phyloP scores from a whole-genome alignment of 2,329 filamentous ascomycete genomes.

The Coleophoma cylindrospora region DNA sequence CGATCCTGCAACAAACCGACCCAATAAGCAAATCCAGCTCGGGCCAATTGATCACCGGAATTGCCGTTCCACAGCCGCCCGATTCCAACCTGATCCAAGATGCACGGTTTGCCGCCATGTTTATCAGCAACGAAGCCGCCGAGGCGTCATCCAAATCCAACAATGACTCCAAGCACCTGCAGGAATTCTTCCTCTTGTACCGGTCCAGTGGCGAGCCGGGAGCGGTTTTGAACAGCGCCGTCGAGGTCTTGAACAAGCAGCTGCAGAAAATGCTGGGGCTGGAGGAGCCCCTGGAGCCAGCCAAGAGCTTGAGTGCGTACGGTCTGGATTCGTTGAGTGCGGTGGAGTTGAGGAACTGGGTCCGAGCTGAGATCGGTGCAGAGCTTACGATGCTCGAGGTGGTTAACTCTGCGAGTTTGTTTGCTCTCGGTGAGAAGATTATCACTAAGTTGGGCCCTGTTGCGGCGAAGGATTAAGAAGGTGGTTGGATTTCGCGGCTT shows the following conservation, averaged over 20 bases:
- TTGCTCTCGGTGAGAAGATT: neutral
- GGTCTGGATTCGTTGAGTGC: constrained; percentile 45
- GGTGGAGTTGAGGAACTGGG: constrained; percentile 45
- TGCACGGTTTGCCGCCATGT: constrained; percentile 18
- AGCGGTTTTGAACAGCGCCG: constrained; percentile 10
- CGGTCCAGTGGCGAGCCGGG: constrained; percentile 9
- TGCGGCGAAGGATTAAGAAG: too few relatives aligned
- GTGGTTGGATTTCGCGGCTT: too few relatives aligned
- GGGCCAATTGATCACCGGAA: constrained; percentile 24
- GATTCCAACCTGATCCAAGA: constrained; percentile 20
- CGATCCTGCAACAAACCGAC: constrained; percentile 21
- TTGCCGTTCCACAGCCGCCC: constrained; percentile 18
- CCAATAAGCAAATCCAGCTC: constrained; percentile 9
- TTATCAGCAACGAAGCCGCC: neutral
- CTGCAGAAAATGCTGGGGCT: constrained; percentile 21
- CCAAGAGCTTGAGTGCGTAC: constrained; percentile 12
- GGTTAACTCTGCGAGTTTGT: neutral
- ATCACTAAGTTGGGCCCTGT: neutral
- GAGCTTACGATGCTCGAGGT: constrained; percentile 44
- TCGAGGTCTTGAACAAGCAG: constrained; percentile 17
- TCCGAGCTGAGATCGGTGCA: constrained; percentile 34
- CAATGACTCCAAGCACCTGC: constrained; percentile 17
- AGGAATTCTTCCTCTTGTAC: constrained; percentile 5
- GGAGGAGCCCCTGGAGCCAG: constrained; percentile 17
- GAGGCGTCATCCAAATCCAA: constrained; percentile 3